Base-by-base conservation (phyloP, 768 basidiomycete genomes). In the Russula dissimulans region DNA sequence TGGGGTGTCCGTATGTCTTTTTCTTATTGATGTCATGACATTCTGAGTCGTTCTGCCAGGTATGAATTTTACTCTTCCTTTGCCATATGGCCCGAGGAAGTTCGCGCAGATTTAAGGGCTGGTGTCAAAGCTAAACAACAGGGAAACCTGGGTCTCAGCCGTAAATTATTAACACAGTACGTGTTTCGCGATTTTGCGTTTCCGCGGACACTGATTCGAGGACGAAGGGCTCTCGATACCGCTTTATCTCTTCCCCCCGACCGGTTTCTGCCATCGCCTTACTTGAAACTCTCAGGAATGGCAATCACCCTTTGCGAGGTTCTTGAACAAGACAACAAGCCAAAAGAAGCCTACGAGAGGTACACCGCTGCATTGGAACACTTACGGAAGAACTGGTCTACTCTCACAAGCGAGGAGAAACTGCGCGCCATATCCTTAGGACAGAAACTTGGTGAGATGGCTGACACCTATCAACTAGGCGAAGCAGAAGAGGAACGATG, bases 271-370 rank as follows among this genome's bases (percentile, higher is more conserved):
- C 60, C 76, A 3, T 74, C 80, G 18, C 82, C 86, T 0, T 78
- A 84, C 57, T 77, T 88, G 57, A 89, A 88, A 69, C 73, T 81
- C 0, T 81, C 85, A 0, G 87, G 87, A 3, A 80, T 89, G 12
- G 86, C 81, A 2, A 78, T 85, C 31, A 73, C 78, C 3, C 74
- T 88, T 48, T 83, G 80, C 2, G 81, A 81, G 52, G 77, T 85
- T 3, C 70, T 81, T 15, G 83, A 85, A 66, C 67, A 68, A 17
- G 69, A 72, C 0, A 69, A 76, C 15, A 69, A 65, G 10, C 69
- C 71, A 1, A 52, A 67, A 34, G 65, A 66, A 12, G 74, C 75
- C 12, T 70, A 66, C 38, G 60, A 62, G 11, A 57, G 52, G 2
- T 69, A 65, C 69, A 3, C 63, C 61, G 38, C 65, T 51, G 58